These are phyloP conservation scores for Mycocentrospora acerina DNA, from an alignment of 2,329 filamentous ascomycete genomes.

Conservation along the genomic window DNA sequence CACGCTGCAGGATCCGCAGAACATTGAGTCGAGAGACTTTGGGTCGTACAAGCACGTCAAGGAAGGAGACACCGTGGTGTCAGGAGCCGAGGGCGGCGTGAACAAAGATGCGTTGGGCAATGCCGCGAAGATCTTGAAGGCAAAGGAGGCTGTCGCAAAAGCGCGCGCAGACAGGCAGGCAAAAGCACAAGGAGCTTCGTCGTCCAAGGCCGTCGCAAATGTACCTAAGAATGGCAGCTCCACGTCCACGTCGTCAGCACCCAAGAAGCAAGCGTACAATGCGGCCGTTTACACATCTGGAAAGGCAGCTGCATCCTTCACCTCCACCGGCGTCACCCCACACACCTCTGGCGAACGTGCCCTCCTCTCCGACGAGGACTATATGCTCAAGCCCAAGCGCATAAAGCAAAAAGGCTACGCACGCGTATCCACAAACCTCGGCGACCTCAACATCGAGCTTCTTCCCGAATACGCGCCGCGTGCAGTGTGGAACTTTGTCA, in stretches of 20 bases:
- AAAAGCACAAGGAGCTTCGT: slow-evolving; percentile 31
- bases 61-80: slow-evolving; percentile 76
- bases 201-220: slow-evolving; percentile 21
- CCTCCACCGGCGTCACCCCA: slow-evolving; percentile 88
- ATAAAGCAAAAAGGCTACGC: slow-evolving; percentile 91
- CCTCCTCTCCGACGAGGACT: slow-evolving; percentile 88
- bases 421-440: slow-evolving; percentile 81
- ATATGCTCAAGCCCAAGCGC: slow-evolving; percentile 87
- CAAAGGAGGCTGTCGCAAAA: slow-evolving; percentile 90
- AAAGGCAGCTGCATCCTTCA: slow-evolving; percentile 88
- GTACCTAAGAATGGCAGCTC: slow-evolving; percentile 22
- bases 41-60: slow-evolving; percentile 86
- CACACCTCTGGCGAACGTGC: slow-evolving; percentile 87
- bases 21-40: slow-evolving; percentile 77
- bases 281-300: slow-evolving; percentile 90
- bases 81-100: slow-evolving; percentile 68
- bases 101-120: slow-evolving; percentile 80
- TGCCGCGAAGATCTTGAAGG: slow-evolving; percentile 79
- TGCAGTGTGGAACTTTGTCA: slow-evolving; percentile 96
- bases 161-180: slow-evolving; percentile 70
- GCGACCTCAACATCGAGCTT: slow-evolving; percentile 83
- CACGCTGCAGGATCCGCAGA: slow-evolving; percentile 93
- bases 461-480: slow-evolving; percentile 88
- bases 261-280: slow-evolving; percentile 62
- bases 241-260: slow-evolving; percentile 28